phyloP scores from a whole-genome alignment of 2,329 filamentous ascomycete genomes.

The Colletotrichum tamarilloi region DNA sequence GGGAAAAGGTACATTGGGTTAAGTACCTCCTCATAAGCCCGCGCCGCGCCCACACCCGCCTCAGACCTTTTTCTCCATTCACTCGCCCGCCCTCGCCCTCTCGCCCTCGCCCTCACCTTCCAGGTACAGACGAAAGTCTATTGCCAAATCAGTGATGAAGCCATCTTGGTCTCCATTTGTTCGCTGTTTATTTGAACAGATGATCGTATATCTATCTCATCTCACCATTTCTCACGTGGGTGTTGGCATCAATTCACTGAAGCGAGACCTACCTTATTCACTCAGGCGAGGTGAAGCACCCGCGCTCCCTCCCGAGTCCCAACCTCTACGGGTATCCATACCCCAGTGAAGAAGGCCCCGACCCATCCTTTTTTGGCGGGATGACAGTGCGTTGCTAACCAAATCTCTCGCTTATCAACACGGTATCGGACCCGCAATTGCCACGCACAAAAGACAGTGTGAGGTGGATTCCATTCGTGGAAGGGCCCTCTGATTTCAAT shows the following conservation, averaged over 20 bases:
- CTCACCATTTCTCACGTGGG: not conserved
- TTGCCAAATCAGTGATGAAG: too few species aligned
- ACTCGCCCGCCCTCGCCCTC: not conserved
- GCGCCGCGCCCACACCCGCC: slow-evolving; percentile 2
- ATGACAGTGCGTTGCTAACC: slow-evolving; percentile 5
- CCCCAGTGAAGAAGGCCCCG: slow-evolving; percentile 10
- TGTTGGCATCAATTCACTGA: not conserved
- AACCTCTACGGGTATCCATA: not conserved
- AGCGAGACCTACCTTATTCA: not conserved
- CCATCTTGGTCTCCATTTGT: not conserved
- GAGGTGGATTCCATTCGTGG: slow-evolving; percentile 1
- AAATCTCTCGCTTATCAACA: slow-evolving; percentile 29
- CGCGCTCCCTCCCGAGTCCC: not conserved
- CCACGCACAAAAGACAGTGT: slow-evolving; percentile 31
- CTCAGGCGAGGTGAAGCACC: not conserved
- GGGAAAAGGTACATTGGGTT: slow-evolving; percentile 21
- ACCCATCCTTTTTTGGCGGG: slow-evolving; percentile 8
- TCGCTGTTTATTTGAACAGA: not conserved
- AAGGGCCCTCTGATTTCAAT: not conserved
- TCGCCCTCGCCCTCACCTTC: not conserved
- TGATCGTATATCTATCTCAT: not conserved
- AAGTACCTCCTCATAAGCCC: slow-evolving; percentile 14
- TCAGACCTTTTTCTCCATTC: not conserved
- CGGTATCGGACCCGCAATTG: slow-evolving; percentile 22
- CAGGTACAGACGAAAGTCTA: not conserved